A percentile compares a stretch with the other conserved stretches of the same genome.
These are phyloP conservation scores for Cyberlindnera bimundalis DNA, from an alignment of 805 yeast species.

Conservation along the genomic window DNA sequence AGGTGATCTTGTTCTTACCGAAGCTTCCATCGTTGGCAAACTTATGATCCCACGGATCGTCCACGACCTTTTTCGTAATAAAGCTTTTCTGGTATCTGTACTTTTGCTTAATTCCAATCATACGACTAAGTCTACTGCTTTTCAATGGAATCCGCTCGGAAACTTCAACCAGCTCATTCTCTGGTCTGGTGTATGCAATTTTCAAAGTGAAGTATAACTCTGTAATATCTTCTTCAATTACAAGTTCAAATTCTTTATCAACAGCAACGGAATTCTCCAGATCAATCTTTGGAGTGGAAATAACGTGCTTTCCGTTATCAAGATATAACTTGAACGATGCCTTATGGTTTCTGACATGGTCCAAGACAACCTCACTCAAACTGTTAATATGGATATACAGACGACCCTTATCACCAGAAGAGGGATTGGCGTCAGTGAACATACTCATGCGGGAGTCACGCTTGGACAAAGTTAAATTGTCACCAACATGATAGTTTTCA, in stretches of 20 bases:
- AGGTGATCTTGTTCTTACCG: constrained; percentile 70
- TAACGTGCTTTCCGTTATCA: constrained; percentile 81
- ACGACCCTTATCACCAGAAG: constrained; percentile 38
- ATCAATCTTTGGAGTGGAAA: constrained; percentile 53
- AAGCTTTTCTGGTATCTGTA: constrained; percentile 40
- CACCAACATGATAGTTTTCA: constrained; percentile 10
- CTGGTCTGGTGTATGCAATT: constrained; percentile 47
- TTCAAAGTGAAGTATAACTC: constrained; percentile 73
- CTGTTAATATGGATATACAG: constrained; percentile 45
- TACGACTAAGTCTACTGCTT: constrained; percentile 41
- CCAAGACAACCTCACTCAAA: constrained; percentile 42
- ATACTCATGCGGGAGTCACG: constrained; percentile 13
- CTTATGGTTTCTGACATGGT: constrained; percentile 40
- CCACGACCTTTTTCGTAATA: constrained; percentile 44
- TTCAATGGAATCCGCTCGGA: constrained; percentile 51
- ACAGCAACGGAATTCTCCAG: constrained; percentile 36
- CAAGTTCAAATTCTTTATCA: constrained; percentile 75
- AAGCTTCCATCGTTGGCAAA: constrained; percentile 88
- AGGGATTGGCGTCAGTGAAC: background rate
- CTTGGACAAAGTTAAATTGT: constrained; percentile 9
- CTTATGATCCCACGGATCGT: constrained; percentile 57
- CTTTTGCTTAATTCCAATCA: constrained; percentile 39
- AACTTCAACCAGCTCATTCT: constrained; percentile 54
- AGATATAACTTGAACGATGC: constrained; percentile 43
- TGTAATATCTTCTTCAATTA: constrained; percentile 51